Percentiles rank a stretch among this genome's conserved stretches.
phyloP scores from a whole-genome alignment of 2,329 filamentous ascomycete species.

The Xylaria sp. region DNA sequence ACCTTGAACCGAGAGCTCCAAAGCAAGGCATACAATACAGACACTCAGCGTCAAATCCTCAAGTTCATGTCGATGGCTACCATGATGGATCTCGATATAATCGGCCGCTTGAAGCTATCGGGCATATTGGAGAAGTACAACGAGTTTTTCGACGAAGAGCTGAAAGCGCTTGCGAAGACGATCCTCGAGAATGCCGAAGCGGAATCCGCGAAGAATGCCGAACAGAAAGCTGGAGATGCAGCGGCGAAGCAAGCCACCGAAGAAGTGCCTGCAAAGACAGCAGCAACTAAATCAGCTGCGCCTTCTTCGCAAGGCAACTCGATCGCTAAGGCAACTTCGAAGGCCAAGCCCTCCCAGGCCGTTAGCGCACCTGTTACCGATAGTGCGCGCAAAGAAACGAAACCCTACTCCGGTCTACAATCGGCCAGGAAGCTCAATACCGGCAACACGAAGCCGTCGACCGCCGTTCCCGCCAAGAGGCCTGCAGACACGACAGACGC shows the following conservation, averaged over 20 bases:
- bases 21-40: slow-evolving; percentile 46
- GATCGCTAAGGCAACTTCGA: slow-evolving; percentile 6
- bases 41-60: slow-evolving; percentile 51
- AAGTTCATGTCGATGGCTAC: slow-evolving; percentile 50
- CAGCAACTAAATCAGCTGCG: not conserved
- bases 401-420: slow-evolving; percentile 26
- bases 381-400: slow-evolving; percentile 17
- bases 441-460: slow-evolving; percentile 15
- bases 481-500: slow-evolving; percentile 36
- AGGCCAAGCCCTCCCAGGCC: slow-evolving; percentile 3
- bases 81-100: slow-evolving; percentile 14
- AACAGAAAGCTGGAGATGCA: not conserved
- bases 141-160: slow-evolving; percentile 21
- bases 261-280: slow-evolving; percentile 7
- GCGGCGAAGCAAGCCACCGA: slow-evolving; percentile 7
- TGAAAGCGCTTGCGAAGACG: slow-evolving; percentile 23
- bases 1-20: slow-evolving; percentile 51
- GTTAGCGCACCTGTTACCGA: slow-evolving; percentile 5
- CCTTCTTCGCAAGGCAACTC: slow-evolving; percentile 5
- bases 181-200: slow-evolving; percentile 22
- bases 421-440: slow-evolving; percentile 28
- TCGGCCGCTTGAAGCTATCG: slow-evolving; percentile 13
- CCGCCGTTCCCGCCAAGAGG: slow-evolving; percentile 31
- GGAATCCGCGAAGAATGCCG: slow-evolving; percentile 11
- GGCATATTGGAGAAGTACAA: slow-evolving; percentile 15